Evolutionary conservation across 2,329 filamentous ascomycete species (phyloP).

Genomic region (Parascedosporium putredinis): DNA sequence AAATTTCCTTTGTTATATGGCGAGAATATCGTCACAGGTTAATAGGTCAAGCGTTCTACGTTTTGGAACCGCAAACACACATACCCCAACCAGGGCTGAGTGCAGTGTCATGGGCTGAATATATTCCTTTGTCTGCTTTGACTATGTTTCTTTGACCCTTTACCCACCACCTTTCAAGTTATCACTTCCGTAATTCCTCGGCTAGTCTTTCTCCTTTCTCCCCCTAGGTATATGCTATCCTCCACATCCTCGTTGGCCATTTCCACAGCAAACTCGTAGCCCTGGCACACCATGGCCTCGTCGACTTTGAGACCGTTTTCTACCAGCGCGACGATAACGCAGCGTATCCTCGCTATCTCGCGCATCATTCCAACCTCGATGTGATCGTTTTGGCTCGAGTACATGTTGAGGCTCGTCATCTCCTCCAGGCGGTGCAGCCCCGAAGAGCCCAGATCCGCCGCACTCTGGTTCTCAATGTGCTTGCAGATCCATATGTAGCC

Average conservation of each 20-base stretch:
- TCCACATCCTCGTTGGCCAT: conserved; percentile 52
- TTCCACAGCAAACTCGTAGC: conserved; percentile 74
- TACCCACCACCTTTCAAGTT: neutral
- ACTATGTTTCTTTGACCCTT: neutral
- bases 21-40: no score
- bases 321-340: conserved; percentile 72
- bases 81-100: no score
- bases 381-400: conserved; percentile 88
- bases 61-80: no score
- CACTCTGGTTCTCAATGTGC: conserved; percentile 55
- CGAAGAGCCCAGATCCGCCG: conserved; percentile 32
- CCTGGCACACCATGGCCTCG: conserved; percentile 74
- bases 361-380: conserved; percentile 67
- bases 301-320: conserved; percentile 77
- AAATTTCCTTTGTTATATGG: no score
- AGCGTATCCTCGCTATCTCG: conserved; percentile 77
- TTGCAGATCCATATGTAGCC: conserved; percentile 94
- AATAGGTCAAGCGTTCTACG: no score
- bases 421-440: conserved; percentile 82
- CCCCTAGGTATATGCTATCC: conserved; percentile 50
- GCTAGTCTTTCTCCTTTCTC: conserved; percentile 42
- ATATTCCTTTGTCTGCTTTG: no score
- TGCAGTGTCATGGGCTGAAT: no score
- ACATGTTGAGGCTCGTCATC: conserved; percentile 71
- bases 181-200: conserved; percentile 18